These are phyloP conservation scores for Peronospora belbahrii DNA, from an alignment of 352 stramenopile genomes.

Conservation along the genomic window DNA sequence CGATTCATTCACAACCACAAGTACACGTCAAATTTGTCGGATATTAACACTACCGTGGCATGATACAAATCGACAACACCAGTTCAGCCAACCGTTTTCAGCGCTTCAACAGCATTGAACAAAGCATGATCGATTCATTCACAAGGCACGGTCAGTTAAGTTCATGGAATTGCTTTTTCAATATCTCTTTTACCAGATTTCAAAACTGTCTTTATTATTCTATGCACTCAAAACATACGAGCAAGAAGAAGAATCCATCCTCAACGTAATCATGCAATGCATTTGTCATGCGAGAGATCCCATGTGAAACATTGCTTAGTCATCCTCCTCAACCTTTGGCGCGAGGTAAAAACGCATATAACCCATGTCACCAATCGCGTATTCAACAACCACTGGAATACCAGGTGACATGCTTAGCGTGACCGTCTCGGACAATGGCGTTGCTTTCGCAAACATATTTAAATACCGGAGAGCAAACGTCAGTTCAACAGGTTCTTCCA, in stretches of 20 bases:
- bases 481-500: constrained; percentile 98
- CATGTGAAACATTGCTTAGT: constrained; percentile 40
- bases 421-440: constrained; percentile 90
- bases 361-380: constrained; percentile 95
- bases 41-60: neutral
- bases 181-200: constrained; percentile 4
- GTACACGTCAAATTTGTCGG: neutral
- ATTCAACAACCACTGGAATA: constrained; percentile 98
- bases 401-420: constrained; percentile 96
- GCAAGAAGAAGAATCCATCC: neutral
- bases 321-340: constrained; percentile 99
- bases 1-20: neutral
- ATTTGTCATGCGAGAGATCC: too few species aligned
- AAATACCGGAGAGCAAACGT: constrained; percentile 99
- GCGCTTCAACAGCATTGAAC: neutral
- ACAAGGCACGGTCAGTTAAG: too few species aligned
- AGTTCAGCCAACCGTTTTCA: neutral
- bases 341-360: constrained; percentile 99
- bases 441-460: constrained; percentile 99
- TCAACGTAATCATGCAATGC: neutral
- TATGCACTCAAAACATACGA: constrained; percentile 18
- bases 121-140: too few species aligned
- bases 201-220: neutral
- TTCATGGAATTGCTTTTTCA: too few species aligned
- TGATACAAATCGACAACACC: neutral